Percentiles rank a stretch among this genome's conserved stretches.
Evolutionary conservation across 2,329 filamentous ascomycete genomes (phyloP).

Genomic region (Drechslera avenae): DNA sequence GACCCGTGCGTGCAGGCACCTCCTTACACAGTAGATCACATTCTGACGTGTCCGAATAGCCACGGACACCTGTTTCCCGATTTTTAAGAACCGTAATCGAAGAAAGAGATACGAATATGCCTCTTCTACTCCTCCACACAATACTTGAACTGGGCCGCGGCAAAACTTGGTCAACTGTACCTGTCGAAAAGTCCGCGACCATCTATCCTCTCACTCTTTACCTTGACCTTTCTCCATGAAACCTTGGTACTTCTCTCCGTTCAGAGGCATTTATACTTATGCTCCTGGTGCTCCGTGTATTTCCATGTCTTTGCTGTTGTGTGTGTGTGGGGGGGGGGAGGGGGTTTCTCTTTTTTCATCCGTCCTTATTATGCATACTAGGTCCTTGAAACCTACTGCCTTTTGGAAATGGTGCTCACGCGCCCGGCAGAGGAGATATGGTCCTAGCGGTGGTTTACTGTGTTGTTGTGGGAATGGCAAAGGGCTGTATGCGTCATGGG

Average conservation of each 20-base stretch:
- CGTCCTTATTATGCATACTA: too few species aligned
- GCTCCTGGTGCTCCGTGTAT: too few species aligned
- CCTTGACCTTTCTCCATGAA: not conserved
- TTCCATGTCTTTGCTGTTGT: too few species aligned
- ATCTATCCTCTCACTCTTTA: not conserved
- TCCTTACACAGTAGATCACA: constrained; percentile 29
- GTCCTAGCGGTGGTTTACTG: too few species aligned
- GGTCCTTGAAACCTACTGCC: too few species aligned
- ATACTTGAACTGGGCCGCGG: constrained; percentile 9
- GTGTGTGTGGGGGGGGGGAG: too few species aligned
- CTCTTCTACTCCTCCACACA: constrained; percentile 6
- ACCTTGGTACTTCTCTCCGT: not conserved
- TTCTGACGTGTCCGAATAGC: constrained; percentile 43
- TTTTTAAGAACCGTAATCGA: constrained; percentile 29
- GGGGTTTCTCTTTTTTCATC: too few species aligned
- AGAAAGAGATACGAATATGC: constrained; percentile 7
- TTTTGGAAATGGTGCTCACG: too few species aligned
- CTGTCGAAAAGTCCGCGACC: constrained; percentile 10
- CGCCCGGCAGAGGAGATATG: too few species aligned
- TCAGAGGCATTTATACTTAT: too few species aligned
- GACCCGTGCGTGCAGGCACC: constrained; percentile 75
- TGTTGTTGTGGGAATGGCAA: too few species aligned
- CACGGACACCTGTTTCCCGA: constrained; percentile 44
- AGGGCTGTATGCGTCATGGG: too few species aligned
- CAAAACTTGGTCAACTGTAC: constrained; percentile 11